Base-by-base conservation (phyloP, 2,329 filamentous ascomycete species). In the Chaetoscypha palmicola region DNA sequence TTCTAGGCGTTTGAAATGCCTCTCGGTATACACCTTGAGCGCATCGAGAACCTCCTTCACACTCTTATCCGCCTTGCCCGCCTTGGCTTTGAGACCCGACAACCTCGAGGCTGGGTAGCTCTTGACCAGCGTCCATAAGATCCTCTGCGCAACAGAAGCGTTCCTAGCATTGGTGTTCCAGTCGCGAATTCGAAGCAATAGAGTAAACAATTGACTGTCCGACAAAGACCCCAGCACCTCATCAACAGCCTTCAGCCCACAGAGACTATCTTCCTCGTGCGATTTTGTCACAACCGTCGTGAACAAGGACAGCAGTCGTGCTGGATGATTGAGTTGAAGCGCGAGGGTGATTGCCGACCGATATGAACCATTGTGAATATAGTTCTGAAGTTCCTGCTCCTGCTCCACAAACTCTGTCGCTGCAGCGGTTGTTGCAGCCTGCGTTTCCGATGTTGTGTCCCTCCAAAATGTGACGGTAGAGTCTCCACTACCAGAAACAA, bases 81-180 rank as follows among this genome's bases (percentile, higher is more conserved):
- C 74, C 58, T 72, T 72, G 16, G 78, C 72, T 3, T 79, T 82
- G 44, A 94, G 64, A 48, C 75, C 79, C 1, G 88, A 82, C 45
- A 97, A 78, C 45, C 83, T 79, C 38, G 79, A 78, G 2, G 86
- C 85, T 1, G 89, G 85, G 58, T 95, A 94, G 47, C 81, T 85
- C 52, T 80, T 79, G 40, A 95, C 79, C 5, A 98, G 61, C 1
- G 85, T 79, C 69, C 81, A 84, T 5, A 98, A 68, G 11, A 98
- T 82, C 24, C 83, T 79, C 66, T 98, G 92, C 1, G 92, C 86
- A 1, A 97, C 80, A 4, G 81, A 76, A 1, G 89, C 83, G 3
- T 88, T 94, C 49, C 87, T 77, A 0, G 88, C 89, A 57, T 97
- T 97, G 3, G 92, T 94, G 62, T 98, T 98, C 92, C 92, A 98